Evolutionary conservation across 352 stramenopile genomes (phyloP), one percentile per base, ranked within the genome.

Genomic region (Phytophthora pseudosyringae): DNA sequence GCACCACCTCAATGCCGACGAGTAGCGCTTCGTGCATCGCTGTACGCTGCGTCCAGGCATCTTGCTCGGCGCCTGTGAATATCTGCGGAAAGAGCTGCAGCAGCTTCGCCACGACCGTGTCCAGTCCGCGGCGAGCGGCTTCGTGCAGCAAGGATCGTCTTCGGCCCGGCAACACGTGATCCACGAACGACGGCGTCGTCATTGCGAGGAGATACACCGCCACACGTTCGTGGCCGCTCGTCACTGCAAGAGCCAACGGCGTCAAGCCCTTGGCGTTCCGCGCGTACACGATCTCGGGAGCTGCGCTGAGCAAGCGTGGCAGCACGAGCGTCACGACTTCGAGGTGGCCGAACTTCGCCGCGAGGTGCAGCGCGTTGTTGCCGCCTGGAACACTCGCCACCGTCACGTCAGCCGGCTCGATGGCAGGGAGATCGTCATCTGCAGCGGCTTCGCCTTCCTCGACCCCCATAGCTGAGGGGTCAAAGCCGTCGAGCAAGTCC

Each of bases 401-500:
- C 4, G 67, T 79, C 11, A 90, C 59, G 13, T 90, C 80, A 0
- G 75, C 73, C 1, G 55, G 59, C 16, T 68, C 59, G 25, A 66
- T 15, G 5, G 15, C 41, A 12, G 35, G 51, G 9, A 69, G 11
- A 29, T 64, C 64, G 5, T 66, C 49, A 33, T 59, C 53, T 4
- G 18, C 33, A 6, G 1, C 5, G 7, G 3, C 28, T 4, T 58
- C 46, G 5, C 13, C 21, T 35, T 21, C 21, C 21, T 21, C 21
- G 2, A 21, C 21, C 21, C 73, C 77, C 64, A 64, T 36, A 15
- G 18, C 11, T 26, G 47, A 39, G 1, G 60, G 59, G 52, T 70
- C 60, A 48, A 80, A 87, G 7, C 83, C 83, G 38, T 90, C 83
- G 13, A 92, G 55, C 16, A 92, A 50, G 47, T 92, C 83, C 3